Evolutionary conservation across 176 grass and related monocot species (phyloP).

Genomic region (Triticum timopheevii): DNA sequence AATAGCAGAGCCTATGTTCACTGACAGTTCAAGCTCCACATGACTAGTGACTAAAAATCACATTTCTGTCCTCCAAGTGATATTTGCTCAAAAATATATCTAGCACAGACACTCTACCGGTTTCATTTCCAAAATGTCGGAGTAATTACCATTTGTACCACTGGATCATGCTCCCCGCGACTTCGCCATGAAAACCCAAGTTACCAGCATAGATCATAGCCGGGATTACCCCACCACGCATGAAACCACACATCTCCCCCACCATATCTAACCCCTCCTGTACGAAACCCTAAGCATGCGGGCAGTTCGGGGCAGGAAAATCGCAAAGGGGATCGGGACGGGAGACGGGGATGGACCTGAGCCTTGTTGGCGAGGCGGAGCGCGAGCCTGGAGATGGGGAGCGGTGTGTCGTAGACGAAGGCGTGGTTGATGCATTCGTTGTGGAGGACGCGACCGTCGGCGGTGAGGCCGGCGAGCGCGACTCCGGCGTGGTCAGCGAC

Average conservation of each 20-base stretch:
- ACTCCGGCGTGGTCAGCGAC: conserved; percentile 65
- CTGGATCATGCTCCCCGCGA: not conserved
- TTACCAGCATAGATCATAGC: not conserved
- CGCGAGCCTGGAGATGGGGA: conserved; percentile 50
- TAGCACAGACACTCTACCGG: not conserved
- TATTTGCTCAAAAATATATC: not conserved
- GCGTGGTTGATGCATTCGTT: no score
- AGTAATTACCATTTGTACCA: not conserved
- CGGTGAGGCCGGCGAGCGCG: no score
- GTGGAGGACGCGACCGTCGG: no score
- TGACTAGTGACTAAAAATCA: not conserved
- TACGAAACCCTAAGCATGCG: not conserved
- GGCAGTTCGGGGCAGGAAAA: not conserved
- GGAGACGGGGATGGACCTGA: conserved; percentile 46
- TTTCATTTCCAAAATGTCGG: not conserved
- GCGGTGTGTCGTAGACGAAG: no score
- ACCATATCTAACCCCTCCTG: not conserved
- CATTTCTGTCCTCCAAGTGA: not conserved
- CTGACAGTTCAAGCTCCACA: not conserved
- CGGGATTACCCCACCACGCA: not conserved
- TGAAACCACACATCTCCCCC: no score
- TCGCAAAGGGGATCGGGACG: not conserved
- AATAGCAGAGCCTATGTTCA: not conserved
- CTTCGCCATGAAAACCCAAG: not conserved
- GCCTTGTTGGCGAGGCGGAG: conserved; percentile 87